A percentile compares a stretch with the other conserved stretches of the same genome.
Conservation (phyloP, 768 basidiomycete genomes). For the Coprinellus micaceus region DNA sequence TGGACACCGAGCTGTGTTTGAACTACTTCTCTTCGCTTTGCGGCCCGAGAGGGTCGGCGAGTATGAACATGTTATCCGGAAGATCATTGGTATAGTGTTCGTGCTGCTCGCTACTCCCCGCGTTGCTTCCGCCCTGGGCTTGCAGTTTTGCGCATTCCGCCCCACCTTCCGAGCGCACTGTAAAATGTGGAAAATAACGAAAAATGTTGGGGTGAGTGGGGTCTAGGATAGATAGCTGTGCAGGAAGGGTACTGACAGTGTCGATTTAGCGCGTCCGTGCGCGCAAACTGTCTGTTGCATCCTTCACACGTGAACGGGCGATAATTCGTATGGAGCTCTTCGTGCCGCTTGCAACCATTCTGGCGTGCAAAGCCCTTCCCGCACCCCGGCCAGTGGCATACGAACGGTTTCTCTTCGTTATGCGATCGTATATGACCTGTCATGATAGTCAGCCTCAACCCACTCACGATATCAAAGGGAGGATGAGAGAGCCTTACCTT, state of each 20-base stretch:
- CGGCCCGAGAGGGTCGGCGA: no score
- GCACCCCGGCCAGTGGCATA: slow-evolving; percentile 93
- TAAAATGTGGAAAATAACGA: no score
- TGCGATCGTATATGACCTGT: slow-evolving; percentile 93
- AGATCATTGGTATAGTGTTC: no score
- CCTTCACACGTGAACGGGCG: slow-evolving; percentile 91
- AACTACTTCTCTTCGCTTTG: no score
- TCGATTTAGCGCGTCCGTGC: slow-evolving; percentile 92
- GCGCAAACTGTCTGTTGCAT: slow-evolving; percentile 88
- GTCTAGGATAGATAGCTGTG: background rate
- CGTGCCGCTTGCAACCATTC: slow-evolving; percentile 96
- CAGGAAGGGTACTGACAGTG: slow-evolving; percentile 65
- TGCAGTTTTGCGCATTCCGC: slow-evolving; percentile 11
- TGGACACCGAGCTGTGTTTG: no score
- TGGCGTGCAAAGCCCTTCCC: slow-evolving; percentile 91
- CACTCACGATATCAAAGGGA: no score
- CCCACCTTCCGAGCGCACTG: slow-evolving; percentile 10
- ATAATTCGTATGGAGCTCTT: slow-evolving; percentile 90
- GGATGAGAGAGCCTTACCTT: slow-evolving; percentile 49
- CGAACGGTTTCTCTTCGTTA: slow-evolving; percentile 92
- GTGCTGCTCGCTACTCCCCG: no score
- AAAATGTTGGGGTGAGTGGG: background rate
- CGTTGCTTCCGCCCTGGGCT: background rate
- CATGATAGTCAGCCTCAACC: no score
- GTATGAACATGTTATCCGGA: no score